Percentiles rank a stretch among this genome's conserved stretches.
These are phyloP conservation scores for Fraxinus americana DNA, from an alignment of 257 asterid species.

Conservation along the genomic window DNA sequence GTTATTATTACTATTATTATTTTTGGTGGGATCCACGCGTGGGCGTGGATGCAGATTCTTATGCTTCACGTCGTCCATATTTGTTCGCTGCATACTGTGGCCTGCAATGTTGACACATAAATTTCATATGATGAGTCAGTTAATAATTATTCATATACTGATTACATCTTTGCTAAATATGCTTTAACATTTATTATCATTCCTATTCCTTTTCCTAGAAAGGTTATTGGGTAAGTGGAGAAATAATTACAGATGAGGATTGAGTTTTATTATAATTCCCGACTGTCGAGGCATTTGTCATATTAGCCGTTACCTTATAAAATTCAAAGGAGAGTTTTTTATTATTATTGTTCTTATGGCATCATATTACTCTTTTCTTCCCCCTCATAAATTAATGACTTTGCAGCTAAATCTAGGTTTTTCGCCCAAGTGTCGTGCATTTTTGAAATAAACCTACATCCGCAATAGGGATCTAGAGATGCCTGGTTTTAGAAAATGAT, in stretches of 20 bases:
- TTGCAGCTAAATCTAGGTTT: background rate
- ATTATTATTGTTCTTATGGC: background rate
- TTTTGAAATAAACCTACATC: background rate
- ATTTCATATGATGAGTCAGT: slow-evolving; percentile 2
- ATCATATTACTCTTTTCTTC: background rate
- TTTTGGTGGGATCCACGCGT: background rate
- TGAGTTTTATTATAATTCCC: background rate
- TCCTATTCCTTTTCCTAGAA: too few relatives aligned
- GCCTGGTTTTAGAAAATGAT: background rate
- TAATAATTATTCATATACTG: background rate
- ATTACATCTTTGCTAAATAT: slow-evolving; percentile 11
- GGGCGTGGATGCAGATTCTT: background rate
- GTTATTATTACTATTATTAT: background rate
- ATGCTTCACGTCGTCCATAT: background rate
- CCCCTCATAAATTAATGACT: background rate
- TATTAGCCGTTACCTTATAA: slow-evolving; percentile 1
- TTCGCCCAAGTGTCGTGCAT: background rate
- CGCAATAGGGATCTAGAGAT: background rate
- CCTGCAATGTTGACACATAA: slow-evolving; percentile 29
- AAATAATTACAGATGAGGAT: background rate
- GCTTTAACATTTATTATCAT: too few relatives aligned
- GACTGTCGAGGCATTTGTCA: slow-evolving; percentile 25
- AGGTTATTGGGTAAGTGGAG: slow-evolving; percentile 16
- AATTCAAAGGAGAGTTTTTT: too few relatives aligned
- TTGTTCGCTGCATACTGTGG: background rate